Evolutionary conservation across 345 rosid species (phyloP).

Genomic region (Raphanus raphanistrum): DNA sequence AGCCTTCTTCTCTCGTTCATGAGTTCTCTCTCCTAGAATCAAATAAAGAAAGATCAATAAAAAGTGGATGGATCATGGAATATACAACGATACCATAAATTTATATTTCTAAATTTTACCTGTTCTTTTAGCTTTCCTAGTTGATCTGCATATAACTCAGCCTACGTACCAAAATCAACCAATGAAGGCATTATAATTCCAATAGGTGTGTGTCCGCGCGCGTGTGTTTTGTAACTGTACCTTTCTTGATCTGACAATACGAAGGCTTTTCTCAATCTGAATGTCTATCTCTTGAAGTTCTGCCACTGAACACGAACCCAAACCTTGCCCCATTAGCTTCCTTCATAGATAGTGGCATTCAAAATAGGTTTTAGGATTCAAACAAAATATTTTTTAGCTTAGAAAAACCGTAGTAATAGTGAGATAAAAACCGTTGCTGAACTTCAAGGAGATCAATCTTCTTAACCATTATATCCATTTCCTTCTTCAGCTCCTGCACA

Average conservation of each 20-base stretch:
- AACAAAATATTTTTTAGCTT: neutral
- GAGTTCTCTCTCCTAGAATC: conserved; percentile 52
- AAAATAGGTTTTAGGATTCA: neutral
- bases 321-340: conserved; percentile 58
- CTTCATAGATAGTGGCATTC: conserved; percentile 37
- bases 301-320: conserved; percentile 48
- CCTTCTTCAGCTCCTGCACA: conserved; percentile 50
- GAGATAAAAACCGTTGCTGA: conserved; percentile 45
- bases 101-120: conserved; percentile 36
- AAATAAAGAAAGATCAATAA: neutral
- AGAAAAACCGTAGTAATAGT: neutral
- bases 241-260: conserved; percentile 64
- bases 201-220: neutral
- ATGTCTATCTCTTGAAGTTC: conserved; percentile 50
- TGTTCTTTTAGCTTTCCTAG: conserved; percentile 44
- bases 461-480: conserved; percentile 47
- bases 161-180: conserved; percentile 40
- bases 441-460: conserved; percentile 56
- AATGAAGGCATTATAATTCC: neutral
- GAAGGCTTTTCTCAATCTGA: conserved; percentile 59
- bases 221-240: conserved; percentile 28
- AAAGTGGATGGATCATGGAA: neutral
- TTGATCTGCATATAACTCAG: conserved; percentile 47
- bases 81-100: neutral
- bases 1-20: conserved; percentile 48